These are phyloP conservation scores for Saccharomycopsis lassenensis DNA, from an alignment of 805 yeast species.

Conservation along the genomic window DNA sequence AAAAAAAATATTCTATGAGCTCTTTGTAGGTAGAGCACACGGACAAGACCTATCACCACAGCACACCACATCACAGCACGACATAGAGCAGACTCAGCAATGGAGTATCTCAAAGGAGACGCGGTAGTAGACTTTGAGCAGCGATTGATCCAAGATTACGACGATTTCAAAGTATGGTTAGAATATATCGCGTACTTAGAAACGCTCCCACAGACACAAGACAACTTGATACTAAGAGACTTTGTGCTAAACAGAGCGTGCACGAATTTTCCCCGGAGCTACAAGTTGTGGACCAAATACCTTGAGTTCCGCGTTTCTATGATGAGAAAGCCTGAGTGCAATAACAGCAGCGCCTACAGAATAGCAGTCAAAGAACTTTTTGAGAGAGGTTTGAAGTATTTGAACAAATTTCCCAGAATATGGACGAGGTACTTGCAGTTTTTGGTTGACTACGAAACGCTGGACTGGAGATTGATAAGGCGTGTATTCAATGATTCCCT, in stretches of 20 bases:
- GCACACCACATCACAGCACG: no score
- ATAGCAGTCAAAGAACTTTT: constrained; percentile 32
- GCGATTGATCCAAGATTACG: no score
- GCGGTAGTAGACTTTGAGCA: no score
- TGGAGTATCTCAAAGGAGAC: no score
- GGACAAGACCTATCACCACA: no score
- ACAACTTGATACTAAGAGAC: no score
- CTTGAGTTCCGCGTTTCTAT: constrained; percentile 30
- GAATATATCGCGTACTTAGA: no score
- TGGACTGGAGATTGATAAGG: constrained; percentile 30
- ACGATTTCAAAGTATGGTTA: no score
- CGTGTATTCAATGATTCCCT: constrained; percentile 40
- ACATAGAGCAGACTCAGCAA: no score
- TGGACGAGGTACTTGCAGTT: constrained; percentile 44
- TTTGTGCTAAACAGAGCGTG: constrained; percentile 46
- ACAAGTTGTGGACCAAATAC: constrained; percentile 45
- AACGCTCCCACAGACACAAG: no score
- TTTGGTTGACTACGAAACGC: constrained; percentile 24
- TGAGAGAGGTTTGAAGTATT: constrained; percentile 33
- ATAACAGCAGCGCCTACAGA: constrained; percentile 25
- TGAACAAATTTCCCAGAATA: constrained; percentile 35
- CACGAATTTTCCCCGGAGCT: constrained; percentile 31
- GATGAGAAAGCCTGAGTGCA: constrained; percentile 23
- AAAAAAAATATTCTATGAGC: no score
- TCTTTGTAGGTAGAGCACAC: no score